Percentiles rank a stretch among this genome's conserved stretches.
Evolutionary conservation across 192 early-diverging fungal species (phyloP).

Genomic region (Obelidium mucronatum): DNA sequence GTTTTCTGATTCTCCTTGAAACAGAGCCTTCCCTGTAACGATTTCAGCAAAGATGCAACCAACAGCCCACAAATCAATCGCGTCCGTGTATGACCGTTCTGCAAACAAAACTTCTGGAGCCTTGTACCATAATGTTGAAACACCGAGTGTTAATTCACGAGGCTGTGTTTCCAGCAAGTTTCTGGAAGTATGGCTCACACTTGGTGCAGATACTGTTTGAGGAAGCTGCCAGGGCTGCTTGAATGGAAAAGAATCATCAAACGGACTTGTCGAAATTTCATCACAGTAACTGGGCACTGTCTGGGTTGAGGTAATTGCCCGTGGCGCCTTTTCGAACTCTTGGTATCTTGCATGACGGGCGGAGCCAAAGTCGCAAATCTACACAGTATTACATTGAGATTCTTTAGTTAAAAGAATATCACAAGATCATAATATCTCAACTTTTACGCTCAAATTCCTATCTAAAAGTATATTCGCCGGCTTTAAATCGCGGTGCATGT

Average conservation of each 20-base stretch:
- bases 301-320: neutral
- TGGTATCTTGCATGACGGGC: neutral
- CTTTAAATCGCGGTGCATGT: slow-evolving; percentile 71
- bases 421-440: too few relatives aligned
- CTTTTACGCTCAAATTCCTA: slow-evolving; percentile 40
- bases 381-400: neutral
- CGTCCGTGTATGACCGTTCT: slow-evolving; percentile 89
- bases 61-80: slow-evolving; percentile 54
- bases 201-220: slow-evolving; percentile 49
- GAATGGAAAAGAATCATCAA: slow-evolving; percentile 27
- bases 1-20: slow-evolving; percentile 16
- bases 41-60: slow-evolving; percentile 32
- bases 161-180: slow-evolving; percentile 72
- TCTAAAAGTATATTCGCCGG: slow-evolving; percentile 58
- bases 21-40: slow-evolving; percentile 7
- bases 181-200: slow-evolving; percentile 90
- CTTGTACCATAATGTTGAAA: slow-evolving; percentile 97
- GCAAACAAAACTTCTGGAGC: slow-evolving; percentile 91
- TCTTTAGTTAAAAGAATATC: too few relatives aligned
- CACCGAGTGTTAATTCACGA: slow-evolving; percentile 80
- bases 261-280: slow-evolving; percentile 65
- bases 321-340: neutral
- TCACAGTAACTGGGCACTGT: neutral
- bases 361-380: neutral
- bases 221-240: neutral